Percentiles rank a stretch among this genome's conserved stretches.
Evolutionary conservation across 139 green algal genomes (phyloP).

Genomic region (Astrephomene gubernaculifera): DNA sequence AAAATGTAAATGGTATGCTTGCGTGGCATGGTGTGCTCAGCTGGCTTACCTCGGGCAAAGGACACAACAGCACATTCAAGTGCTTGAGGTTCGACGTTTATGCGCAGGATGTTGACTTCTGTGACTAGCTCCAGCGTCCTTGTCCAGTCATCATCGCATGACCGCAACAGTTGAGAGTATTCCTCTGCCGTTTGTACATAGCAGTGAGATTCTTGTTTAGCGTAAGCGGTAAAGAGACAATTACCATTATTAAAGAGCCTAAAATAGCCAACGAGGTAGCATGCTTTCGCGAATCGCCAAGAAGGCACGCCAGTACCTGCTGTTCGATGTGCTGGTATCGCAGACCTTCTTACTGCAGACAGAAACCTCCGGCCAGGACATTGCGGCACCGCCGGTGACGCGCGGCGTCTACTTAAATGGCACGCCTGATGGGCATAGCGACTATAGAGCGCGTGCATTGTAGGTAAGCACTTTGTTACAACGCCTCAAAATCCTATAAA

Average conservation of each 20-base stretch:
- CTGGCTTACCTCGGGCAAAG: slow-evolving; percentile 1
- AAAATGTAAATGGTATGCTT: neutral
- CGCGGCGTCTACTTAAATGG: too few species aligned
- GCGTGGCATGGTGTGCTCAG: neutral
- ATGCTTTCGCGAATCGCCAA: neutral
- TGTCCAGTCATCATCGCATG: slow-evolving; percentile 10
- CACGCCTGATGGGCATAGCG: too few species aligned
- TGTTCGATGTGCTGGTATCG: neutral
- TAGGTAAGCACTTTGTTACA: too few species aligned
- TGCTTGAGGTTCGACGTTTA: neutral
- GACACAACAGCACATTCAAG: slow-evolving; percentile 3
- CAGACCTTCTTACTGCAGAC: too few species aligned
- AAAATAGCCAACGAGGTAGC: neutral
- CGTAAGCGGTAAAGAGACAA: too few species aligned
- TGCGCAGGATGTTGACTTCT: slow-evolving; percentile 20
- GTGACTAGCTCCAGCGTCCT: slow-evolving; percentile 32
- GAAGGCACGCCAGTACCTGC: neutral
- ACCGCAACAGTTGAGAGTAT: slow-evolving; percentile 6
- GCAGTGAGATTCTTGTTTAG: too few species aligned
- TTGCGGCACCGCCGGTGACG: too few species aligned
- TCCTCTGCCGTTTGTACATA: slow-evolving; percentile 5
- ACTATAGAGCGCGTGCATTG: too few species aligned
- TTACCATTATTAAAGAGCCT: neutral
- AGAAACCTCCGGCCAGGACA: neutral
- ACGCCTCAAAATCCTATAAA: too few species aligned